These are phyloP conservation scores for Conoideocrella luteorostrata DNA, from an alignment of 2,329 filamentous ascomycete genomes.

Conservation along the genomic window DNA sequence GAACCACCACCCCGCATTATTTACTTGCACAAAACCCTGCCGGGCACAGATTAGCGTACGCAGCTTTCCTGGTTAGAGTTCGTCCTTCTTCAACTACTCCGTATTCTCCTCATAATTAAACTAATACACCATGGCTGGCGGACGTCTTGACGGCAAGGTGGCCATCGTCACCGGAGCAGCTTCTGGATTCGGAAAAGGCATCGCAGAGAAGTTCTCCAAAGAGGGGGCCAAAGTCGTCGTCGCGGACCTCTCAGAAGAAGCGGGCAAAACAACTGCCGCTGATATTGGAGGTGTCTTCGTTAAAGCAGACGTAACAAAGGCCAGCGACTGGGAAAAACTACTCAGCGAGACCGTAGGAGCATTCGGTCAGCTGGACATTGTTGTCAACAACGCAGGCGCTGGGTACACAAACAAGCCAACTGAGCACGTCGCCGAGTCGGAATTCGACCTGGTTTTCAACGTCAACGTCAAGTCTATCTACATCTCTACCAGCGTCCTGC, in stretches of 20 bases:
- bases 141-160: constrained; percentile 34
- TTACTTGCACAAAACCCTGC: too few species aligned
- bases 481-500: constrained; percentile 50
- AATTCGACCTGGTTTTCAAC: constrained; percentile 60
- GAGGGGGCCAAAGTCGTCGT: constrained; percentile 58
- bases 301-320: constrained; percentile 43
- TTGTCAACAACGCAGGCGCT: constrained; percentile 57
- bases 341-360: constrained; percentile 37
- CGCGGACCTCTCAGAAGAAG: constrained; percentile 51
- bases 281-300: constrained; percentile 38
- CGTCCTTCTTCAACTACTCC: too few species aligned
- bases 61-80: too few species aligned
- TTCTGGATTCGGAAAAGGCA: constrained; percentile 58
- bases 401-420: constrained; percentile 58
- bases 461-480: constrained; percentile 66
- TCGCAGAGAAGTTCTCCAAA: constrained; percentile 49
- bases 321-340: constrained; percentile 46
- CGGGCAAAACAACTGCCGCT: constrained; percentile 40
- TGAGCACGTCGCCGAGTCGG: constrained; percentile 54
- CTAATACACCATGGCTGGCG: constrained; percentile 17
- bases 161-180: constrained; percentile 47
- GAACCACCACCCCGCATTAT: too few species aligned
- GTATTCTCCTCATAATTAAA: too few species aligned
- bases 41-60: too few species aligned
- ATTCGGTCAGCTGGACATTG: constrained; percentile 48